Evolutionary conservation across 352 stramenopile genomes (phyloP), one percentile per base, ranked within the genome.

Genomic region (Phytopythium litorale): DNA sequence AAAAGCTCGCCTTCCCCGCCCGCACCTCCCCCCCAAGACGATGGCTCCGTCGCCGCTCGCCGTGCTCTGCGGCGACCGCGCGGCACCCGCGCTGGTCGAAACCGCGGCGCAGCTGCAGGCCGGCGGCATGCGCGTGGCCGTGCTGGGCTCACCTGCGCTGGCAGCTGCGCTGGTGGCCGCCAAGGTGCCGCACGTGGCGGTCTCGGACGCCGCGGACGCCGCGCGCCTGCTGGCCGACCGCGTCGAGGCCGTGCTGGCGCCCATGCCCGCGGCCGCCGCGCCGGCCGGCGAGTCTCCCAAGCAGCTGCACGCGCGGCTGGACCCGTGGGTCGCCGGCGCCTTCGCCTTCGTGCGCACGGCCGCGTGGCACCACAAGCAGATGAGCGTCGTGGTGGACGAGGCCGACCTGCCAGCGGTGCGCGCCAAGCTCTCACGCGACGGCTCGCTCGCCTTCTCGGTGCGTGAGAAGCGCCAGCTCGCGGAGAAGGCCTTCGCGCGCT

Each of bases 341-440:
- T 88, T 84, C 60, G 77, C 83, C 45, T 91, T 96, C 56, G 84
- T 93, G 58, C 88, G 88, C 65, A 81, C 87, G 3, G 84, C 87
- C 11, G 88, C 89, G 4, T 92, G 88, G 83, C 91, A 95, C 71
- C 72, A 96, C 75, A 89, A 92, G 68, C 85, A 92, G 71, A 90
- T 93, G 58, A 82, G 71, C 58, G 88, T 97, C 40, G 66, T 96
- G 7, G 72, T 92, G 32, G 75, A 94, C 69, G 75, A 88, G 15
- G 42, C 62, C 12, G 82, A 95, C 65, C 70, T 95, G 21, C 52
- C 56, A 3, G 62, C 56, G 11, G 67, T 96, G 46, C 55, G 64
- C 25, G 67, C 59, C 66, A 89, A 88, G 63, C 66, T 92, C 46
- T 86, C 85, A 30, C 75, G 72, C 60, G 72, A 91, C 59, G 87